Conservation (phyloP, 2,329 filamentous ascomycete genomes). For the Hypoxylon sp. region DNA sequence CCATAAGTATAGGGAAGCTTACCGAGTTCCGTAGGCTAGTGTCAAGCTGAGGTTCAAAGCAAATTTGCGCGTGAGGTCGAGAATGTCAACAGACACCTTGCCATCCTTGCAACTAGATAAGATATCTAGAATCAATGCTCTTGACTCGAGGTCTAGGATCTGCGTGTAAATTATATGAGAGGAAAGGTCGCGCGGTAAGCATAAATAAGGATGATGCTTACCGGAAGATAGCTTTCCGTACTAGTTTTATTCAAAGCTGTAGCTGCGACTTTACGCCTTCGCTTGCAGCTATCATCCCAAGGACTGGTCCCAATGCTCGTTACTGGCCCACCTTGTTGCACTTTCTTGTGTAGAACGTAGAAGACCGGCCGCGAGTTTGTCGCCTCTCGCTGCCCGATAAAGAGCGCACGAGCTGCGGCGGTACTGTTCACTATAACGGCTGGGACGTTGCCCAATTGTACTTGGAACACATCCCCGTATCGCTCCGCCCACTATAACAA, state of each 20-base stretch:
- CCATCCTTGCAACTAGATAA: conserved; percentile 70
- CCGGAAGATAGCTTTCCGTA: conserved; percentile 75
- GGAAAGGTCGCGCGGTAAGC: no score
- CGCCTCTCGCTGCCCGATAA: conserved; percentile 76
- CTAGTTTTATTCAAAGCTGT: conserved; percentile 76
- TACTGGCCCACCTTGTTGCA: conserved; percentile 62
- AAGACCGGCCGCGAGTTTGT: conserved; percentile 76
- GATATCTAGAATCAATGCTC: conserved; percentile 71
- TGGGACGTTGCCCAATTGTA: conserved; percentile 63
- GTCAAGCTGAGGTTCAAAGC: conserved; percentile 76
- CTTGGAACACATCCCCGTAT: conserved; percentile 55
- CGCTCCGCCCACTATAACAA: conserved; percentile 48
- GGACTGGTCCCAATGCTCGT: conserved; percentile 74
- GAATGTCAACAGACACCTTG: conserved; percentile 70
- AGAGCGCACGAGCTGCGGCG: conserved; percentile 74
- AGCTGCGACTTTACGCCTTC: conserved; percentile 75
- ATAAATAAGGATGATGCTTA: conserved; percentile 5
- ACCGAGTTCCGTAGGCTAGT: conserved; percentile 74
- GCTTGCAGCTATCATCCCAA: conserved; percentile 78
- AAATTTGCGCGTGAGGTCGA: conserved; percentile 74
- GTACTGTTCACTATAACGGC: conserved; percentile 78
- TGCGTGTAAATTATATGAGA: conserved; percentile 13
- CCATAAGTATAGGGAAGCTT: not conserved
- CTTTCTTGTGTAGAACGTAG: conserved; percentile 73
- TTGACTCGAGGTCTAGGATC: conserved; percentile 75